Evolutionary conservation across 768 basidiomycete species (phyloP).

Genomic region (Kwoniella sp.): DNA sequence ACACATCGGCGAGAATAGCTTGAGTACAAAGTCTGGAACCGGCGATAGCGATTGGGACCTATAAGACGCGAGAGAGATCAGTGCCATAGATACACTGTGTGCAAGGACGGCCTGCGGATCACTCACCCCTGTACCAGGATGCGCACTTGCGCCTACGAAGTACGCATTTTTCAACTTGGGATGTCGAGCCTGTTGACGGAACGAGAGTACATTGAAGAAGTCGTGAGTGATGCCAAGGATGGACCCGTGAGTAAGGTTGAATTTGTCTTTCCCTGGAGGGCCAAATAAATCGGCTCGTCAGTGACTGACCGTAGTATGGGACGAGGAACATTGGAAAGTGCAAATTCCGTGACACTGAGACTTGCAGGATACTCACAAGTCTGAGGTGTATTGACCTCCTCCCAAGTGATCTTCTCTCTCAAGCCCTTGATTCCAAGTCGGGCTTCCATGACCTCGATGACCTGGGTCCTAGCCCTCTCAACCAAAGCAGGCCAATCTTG

Average conservation of each 20-base stretch:
- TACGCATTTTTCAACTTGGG: constrained; percentile 54
- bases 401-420: constrained; percentile 55
- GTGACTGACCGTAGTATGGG: too few relatives aligned
- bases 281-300: too few relatives aligned
- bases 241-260: constrained; percentile 58
- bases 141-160: constrained; percentile 59
- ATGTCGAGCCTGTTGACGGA: constrained; percentile 54
- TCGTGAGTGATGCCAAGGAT: constrained; percentile 58
- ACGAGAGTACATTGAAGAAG: constrained; percentile 57
- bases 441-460: constrained; percentile 51
- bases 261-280: constrained; percentile 58
- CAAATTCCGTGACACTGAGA: too few relatives aligned
- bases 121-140: constrained; percentile 58
- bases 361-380: constrained; percentile 58
- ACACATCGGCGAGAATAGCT: constrained; percentile 53
- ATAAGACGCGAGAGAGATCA: too few relatives aligned
- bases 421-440: constrained; percentile 51
- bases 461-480: constrained; percentile 50
- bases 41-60: constrained; percentile 57
- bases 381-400: constrained; percentile 57
- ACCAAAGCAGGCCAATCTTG: constrained; percentile 55
- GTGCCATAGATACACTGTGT: too few relatives aligned
- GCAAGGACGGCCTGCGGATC: too few relatives aligned
- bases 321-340: too few relatives aligned
- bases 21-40: constrained; percentile 56